Base-by-base conservation (phyloP, 768 basidiomycete species). In the Rhizopogon vinicolor region DNA sequence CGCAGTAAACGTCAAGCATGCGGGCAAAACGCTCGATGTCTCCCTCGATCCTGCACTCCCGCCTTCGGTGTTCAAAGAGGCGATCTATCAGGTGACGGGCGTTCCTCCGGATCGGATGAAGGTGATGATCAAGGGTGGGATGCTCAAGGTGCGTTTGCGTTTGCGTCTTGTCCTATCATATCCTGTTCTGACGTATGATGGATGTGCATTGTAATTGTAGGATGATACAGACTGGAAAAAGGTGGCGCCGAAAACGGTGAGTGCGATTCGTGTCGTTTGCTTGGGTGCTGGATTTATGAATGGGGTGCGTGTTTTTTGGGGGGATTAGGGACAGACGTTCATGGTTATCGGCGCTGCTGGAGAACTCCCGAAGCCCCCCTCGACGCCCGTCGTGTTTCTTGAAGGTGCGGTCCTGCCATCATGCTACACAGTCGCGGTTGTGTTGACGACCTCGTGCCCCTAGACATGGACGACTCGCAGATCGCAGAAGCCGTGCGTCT, bases 311-410 rank as follows among this genome's bases (percentile, higher is more conserved):
- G 7, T 48, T 33, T 50, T 25, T 25, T 4, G 25, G 25, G 25
- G 25, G 25, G 25, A 25, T 25, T 49, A 93, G 89, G 91, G 89
- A 14, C 92, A 94, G 72, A 88, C 85, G 0, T 90, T 96, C 71
- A 93, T 87, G 78, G 91, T 96, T 31, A 92, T 98, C 65, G 96
- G 97, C 41, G 84, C 93, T 3, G 91, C 95, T 2, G 94, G 91
- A 7, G 92, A 94, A 58, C 79, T 98, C 0, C 96, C 95, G 9
- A 88, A 91, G 67, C 85, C 93, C 0, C 97, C 97, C 12, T 72
- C 81, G 40, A 83, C 87, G 45, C 86, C 86, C 0, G 74, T 85
- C 33, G 83, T 90, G 33, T 98, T 98, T 70, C 73, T 97, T 10
- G 93, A 97, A 78, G 89, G 91, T 89, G 52, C 40, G 25, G 25